Evolutionary conservation across 805 yeast species (phyloP).

Genomic region (Cyberlindnera bimundalis): DNA sequence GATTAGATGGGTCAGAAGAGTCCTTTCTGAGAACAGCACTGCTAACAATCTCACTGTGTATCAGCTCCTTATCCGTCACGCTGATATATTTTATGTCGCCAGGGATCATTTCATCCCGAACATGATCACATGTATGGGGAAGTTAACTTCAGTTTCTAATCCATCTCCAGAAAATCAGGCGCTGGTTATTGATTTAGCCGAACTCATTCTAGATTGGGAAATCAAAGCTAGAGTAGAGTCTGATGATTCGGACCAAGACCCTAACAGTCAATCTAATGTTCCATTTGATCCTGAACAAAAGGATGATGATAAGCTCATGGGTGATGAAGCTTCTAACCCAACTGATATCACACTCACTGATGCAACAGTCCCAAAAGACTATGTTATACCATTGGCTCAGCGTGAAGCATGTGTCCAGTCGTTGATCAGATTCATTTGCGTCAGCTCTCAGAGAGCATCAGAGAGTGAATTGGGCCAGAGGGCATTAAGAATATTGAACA

Average conservation of each 20-base stretch:
- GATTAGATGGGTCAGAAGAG: constrained; percentile 94
- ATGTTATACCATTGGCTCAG: constrained; percentile 68
- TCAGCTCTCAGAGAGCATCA: constrained; percentile 78
- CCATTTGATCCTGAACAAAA: constrained; percentile 31
- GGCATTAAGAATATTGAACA: constrained; percentile 74
- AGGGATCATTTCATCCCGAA: constrained; percentile 87
- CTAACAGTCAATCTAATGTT: constrained; percentile 25
- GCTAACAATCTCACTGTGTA: constrained; percentile 84
- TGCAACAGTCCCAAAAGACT: constrained; percentile 46
- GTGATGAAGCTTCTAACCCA: constrained; percentile 14
- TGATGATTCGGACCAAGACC: constrained; percentile 4
- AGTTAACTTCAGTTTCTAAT: constrained; percentile 72
- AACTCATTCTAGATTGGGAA: constrained; percentile 85
- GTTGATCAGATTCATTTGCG: constrained; percentile 81
- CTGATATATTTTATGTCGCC: constrained; percentile 78
- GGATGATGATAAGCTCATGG: constrained; percentile 25
- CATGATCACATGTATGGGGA: constrained; percentile 89
- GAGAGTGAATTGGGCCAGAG: constrained; percentile 80
- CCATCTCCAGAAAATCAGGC: constrained; percentile 79
- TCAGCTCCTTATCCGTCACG: constrained; percentile 82
- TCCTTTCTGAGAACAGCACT: constrained; percentile 84
- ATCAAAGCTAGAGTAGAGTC: constrained; percentile 37
- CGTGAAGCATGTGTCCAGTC: constrained; percentile 90
- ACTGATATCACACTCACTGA: constrained; percentile 30
- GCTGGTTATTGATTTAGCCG: constrained; percentile 86